Percentiles rank a stretch among this genome's conserved stretches.
Conservation (phyloP, 2,329 filamentous ascomycete genomes). For the Colletotrichum sp. region DNA sequence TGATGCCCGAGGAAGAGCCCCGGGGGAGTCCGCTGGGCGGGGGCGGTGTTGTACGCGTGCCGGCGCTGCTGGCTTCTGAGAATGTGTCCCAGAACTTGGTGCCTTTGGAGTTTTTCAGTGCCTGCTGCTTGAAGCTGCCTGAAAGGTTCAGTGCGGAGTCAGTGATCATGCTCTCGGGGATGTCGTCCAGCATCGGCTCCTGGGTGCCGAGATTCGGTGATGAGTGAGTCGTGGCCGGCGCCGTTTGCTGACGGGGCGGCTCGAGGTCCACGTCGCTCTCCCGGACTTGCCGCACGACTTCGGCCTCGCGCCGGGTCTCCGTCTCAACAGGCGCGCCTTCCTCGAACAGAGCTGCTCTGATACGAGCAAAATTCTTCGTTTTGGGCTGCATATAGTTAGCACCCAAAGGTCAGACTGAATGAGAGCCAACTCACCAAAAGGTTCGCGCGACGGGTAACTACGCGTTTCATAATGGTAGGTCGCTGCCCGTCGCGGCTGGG, state of each 20-base stretch:
- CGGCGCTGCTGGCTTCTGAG: conserved; percentile 67
- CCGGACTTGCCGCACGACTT: conserved; percentile 93
- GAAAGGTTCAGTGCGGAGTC: conserved; percentile 56
- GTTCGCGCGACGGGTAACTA: conserved; percentile 87
- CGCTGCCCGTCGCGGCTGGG: conserved; percentile 63
- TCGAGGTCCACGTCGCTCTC: conserved; percentile 80
- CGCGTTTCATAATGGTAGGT: conserved; percentile 75
- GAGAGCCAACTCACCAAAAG: conserved; percentile 68
- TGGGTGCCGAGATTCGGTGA: conserved; percentile 72
- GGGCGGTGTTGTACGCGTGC: conserved; percentile 61
- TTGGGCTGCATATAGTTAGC: conserved; percentile 72
- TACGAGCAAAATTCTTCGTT: conserved; percentile 93
- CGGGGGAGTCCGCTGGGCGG: conserved; percentile 67
- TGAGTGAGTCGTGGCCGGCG: conserved; percentile 64
- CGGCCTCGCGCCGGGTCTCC: conserved; percentile 88
- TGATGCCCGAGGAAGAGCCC: conserved; percentile 64
- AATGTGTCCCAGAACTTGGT: conserved; percentile 81
- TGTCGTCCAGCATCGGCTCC: conserved; percentile 67
- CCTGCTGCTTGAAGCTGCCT: conserved; percentile 77
- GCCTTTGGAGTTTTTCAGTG: conserved; percentile 73
- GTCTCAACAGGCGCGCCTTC: conserved; percentile 87
- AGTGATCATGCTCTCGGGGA: conserved; percentile 73
- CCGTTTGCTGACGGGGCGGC: conserved; percentile 46
- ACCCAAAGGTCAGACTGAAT: neutral
- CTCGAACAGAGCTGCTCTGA: conserved; percentile 87